A percentile compares a stretch with the other conserved stretches of the same genome.
Evolutionary conservation across 805 yeast genomes (phyloP).

Genomic region (Wickerhamiella spandovensis): DNA sequence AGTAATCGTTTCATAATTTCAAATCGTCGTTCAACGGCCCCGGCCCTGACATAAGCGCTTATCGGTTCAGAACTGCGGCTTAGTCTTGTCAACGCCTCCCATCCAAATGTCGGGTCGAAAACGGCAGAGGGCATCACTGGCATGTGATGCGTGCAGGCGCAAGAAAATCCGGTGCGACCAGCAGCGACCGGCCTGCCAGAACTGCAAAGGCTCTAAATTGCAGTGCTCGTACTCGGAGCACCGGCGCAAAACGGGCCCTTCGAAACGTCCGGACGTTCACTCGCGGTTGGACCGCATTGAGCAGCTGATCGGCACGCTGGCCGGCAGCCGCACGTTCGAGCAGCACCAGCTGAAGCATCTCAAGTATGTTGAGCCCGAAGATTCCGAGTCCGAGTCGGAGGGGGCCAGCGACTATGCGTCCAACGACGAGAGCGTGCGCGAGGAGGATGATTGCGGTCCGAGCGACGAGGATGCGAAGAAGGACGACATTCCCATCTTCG

Average conservation of each 20-base stretch:
- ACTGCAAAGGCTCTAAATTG: conserved; percentile 63
- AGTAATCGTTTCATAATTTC: no score
- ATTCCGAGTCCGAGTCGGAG: neutral
- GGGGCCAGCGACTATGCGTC: neutral
- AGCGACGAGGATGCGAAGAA: conserved; percentile 3
- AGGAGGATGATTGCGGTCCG: conserved; percentile 4
- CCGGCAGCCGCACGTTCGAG: conserved; percentile 2
- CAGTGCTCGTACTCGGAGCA: conserved; percentile 40
- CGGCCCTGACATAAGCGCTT: no score
- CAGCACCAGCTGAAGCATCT: conserved; percentile 1
- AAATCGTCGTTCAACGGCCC: no score
- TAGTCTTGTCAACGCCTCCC: neutral
- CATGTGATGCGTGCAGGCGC: conserved; percentile 76
- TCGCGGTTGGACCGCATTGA: conserved; percentile 20
- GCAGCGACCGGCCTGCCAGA: conserved; percentile 47
- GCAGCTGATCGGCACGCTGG: conserved; percentile 15
- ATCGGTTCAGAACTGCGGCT: neutral
- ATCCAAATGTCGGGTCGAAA: conserved; percentile 7
- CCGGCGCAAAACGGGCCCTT: conserved; percentile 8
- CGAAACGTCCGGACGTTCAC: conserved; percentile 1
- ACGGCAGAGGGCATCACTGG: conserved; percentile 56
- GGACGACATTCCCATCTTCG: neutral
- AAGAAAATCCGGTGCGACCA: conserved; percentile 67
- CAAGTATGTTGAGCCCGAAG: neutral
- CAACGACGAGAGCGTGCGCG: neutral